Percentiles rank a stretch among this genome's conserved stretches.
phyloP scores from a whole-genome alignment of 2,329 filamentous ascomycete genomes.

The Penicillium glabrum region DNA sequence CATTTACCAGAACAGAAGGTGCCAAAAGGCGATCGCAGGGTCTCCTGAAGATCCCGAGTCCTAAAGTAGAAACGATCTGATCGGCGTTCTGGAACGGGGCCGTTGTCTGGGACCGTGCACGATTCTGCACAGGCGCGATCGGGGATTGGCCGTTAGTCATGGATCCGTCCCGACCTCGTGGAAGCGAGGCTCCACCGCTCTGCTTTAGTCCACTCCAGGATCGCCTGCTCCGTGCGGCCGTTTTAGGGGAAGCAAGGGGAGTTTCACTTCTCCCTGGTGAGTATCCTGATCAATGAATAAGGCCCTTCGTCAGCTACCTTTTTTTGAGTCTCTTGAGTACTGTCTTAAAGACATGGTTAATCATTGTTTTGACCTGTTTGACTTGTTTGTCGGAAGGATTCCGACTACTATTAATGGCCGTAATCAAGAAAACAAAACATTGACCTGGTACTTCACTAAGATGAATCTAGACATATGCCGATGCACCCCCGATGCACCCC shows the following conservation, averaged over 20 bases:
- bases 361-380: too few species aligned
- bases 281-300: neutral
- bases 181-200: constrained; percentile 23
- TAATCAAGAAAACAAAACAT: neutral
- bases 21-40: constrained; percentile 8
- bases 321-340: neutral
- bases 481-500: neutral
- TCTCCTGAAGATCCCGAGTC: constrained; percentile 20
- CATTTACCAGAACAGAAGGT: constrained; percentile 2
- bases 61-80: constrained; percentile 14
- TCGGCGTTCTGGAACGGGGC: constrained; percentile 25
- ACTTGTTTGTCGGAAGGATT: neutral
- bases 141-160: constrained; percentile 20
- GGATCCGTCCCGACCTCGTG: constrained; percentile 22
- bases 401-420: neutral
- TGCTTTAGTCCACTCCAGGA: constrained; percentile 14
- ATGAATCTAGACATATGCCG: neutral
- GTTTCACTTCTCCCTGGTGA: neutral
- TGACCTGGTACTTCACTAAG: neutral
- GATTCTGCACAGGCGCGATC: constrained; percentile 14
- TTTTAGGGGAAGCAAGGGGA: neutral
- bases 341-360: too few species aligned
- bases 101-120: constrained; percentile 17
- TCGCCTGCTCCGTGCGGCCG: constrained; percentile 21
- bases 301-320: neutral